A percentile compares a stretch with the other conserved stretches of the same genome.
Evolutionary conservation across 768 basidiomycete genomes (phyloP).

Genomic region (Boletus bicolor): DNA sequence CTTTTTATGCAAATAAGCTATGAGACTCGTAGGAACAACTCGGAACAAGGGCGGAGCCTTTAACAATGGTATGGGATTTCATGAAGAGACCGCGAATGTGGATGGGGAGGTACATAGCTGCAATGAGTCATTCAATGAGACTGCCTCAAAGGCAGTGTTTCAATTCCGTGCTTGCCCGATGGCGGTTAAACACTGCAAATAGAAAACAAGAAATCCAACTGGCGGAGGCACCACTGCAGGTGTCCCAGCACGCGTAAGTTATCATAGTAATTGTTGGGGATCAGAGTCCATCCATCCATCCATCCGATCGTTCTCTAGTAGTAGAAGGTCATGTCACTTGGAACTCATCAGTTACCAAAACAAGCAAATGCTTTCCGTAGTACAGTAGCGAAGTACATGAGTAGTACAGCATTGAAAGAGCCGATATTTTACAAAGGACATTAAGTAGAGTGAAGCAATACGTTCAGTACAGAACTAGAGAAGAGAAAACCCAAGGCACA

Average conservation of each 20-base stretch:
- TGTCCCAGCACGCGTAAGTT: no score
- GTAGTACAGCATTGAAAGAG: no score
- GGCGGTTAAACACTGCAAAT: background rate
- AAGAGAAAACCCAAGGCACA: no score
- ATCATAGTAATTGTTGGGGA: no score
- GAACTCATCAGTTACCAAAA: no score
- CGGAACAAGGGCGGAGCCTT: conserved; percentile 2
- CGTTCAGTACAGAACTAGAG: background rate
- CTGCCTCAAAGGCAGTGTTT: background rate
- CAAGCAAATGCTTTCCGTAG: no score
- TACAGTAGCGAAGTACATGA: no score
- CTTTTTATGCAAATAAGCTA: conserved; percentile 9
- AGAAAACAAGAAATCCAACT: background rate
- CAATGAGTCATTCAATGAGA: background rate
- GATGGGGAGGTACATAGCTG: background rate
- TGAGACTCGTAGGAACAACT: conserved; percentile 11
- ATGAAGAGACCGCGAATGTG: background rate
- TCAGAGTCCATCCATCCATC: no score
- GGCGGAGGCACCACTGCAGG: no score
- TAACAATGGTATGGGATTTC: no score
- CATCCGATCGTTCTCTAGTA: no score
- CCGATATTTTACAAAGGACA: background rate
- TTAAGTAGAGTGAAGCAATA: background rate
- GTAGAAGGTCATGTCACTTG: no score
- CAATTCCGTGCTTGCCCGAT: conserved; percentile 8